Evolutionary conservation across 768 basidiomycete species (phyloP).

Genomic region (Kwoniella botswanensis): DNA sequence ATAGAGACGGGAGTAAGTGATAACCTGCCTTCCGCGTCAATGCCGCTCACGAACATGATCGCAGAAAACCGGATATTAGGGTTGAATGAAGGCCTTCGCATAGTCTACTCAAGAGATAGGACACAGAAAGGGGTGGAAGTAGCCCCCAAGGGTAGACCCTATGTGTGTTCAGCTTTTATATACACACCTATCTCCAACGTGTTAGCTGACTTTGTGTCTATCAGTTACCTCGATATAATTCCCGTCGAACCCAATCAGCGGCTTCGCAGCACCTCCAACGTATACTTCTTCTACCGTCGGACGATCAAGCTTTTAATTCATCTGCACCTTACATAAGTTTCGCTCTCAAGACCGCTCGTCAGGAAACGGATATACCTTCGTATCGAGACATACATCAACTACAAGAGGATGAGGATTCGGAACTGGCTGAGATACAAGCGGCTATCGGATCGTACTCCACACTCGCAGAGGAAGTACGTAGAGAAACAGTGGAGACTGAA

Average conservation of each 20-base stretch:
- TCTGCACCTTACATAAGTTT: conserved; percentile 13
- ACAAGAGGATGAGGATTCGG: conserved; percentile 19
- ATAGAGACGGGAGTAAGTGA: conserved; percentile 35
- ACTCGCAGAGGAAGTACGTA: conserved; percentile 25
- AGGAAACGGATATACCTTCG: conserved; percentile 4
- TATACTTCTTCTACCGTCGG: conserved; percentile 20
- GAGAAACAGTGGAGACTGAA: conserved; percentile 32
- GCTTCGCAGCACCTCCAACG: conserved; percentile 22
- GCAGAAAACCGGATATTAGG: conserved; percentile 33
- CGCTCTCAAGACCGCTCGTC: not conserved
- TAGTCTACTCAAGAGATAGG: conserved; percentile 28
- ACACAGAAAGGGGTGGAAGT: conserved; percentile 38
- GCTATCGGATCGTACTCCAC: conserved; percentile 23
- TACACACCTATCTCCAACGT: not conserved
- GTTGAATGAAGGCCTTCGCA: conserved; percentile 27
- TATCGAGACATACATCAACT: conserved; percentile 23
- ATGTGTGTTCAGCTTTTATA: conserved; percentile 21
- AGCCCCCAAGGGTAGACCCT: conserved; percentile 32
- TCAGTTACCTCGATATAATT: conserved; percentile 35
- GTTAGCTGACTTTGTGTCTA: not conserved
- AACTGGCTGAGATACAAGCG: conserved; percentile 6
- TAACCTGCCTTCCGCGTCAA: not conserved
- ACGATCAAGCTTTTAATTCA: conserved; percentile 6
- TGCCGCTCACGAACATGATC: not conserved
- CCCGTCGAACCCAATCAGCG: conserved; percentile 22